Conservation (phyloP, 768 basidiomycete genomes). For the Mycena pura region DNA sequence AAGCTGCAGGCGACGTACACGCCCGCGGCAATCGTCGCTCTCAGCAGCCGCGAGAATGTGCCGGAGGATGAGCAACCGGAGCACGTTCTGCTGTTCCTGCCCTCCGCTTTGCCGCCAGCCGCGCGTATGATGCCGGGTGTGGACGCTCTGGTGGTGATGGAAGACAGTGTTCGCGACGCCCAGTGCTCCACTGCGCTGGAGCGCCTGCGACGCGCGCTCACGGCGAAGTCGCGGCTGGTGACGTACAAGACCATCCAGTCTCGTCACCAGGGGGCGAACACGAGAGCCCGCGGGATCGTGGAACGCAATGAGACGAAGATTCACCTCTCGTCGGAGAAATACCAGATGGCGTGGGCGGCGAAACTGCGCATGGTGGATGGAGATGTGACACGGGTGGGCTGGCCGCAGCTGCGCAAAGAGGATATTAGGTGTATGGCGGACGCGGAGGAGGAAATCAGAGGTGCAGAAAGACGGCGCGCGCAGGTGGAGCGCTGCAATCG, state of each 20-base stretch:
- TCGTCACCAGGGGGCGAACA: constrained; percentile 17
- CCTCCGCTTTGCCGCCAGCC: neutral
- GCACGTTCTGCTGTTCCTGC: neutral
- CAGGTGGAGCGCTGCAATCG: neutral
- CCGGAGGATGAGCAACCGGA: neutral
- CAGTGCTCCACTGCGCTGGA: constrained; percentile 23
- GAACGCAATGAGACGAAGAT: constrained; percentile 1
- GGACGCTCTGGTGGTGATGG: neutral
- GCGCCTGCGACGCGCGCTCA: constrained; percentile 22
- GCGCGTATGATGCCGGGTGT: neutral
- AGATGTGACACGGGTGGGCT: neutral
- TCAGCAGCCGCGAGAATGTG: neutral
- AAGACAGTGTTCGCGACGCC: constrained; percentile 18
- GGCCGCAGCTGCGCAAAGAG: neutral
- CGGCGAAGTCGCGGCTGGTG: constrained; percentile 19
- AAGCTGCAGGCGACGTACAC: constrained; percentile 10
- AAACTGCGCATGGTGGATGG: neutral
- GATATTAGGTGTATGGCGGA: constrained; percentile 1
- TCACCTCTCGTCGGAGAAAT: constrained; percentile 1
- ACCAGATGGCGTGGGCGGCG: constrained; percentile 9
- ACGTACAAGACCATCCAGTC: constrained; percentile 17
- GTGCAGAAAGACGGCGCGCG: neutral
- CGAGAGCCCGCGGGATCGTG: constrained; percentile 4
- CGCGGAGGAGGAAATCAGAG: too few species aligned
- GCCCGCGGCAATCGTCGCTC: neutral